Conservation (phyloP, 208 protist genomes). For the Naegleria gruberi region DNA sequence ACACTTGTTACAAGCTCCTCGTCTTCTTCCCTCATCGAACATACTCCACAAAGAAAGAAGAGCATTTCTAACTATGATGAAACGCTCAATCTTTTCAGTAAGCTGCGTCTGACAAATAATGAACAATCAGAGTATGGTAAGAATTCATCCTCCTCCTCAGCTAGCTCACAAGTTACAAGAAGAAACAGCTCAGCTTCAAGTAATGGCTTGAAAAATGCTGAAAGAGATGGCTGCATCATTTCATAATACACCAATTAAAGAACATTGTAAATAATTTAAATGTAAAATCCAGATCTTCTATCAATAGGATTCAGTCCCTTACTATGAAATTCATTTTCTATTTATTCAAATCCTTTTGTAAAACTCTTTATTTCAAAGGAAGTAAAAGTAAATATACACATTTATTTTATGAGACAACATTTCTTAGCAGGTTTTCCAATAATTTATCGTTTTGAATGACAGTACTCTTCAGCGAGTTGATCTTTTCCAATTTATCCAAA, state of each 20-base stretch:
- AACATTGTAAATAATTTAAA: no score
- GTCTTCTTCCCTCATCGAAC: neutral
- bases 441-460: slow-evolving; percentile 26
- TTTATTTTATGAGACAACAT: slow-evolving; percentile 16
- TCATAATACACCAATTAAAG: no score
- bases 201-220: neutral
- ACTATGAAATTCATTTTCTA: no score
- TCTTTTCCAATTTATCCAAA: slow-evolving; percentile 26
- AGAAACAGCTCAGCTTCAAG: neutral
- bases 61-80: neutral
- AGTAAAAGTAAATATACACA: no score
- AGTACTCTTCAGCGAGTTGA: slow-evolving; percentile 12
- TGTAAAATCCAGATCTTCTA: no score
- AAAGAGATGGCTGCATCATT: neutral
- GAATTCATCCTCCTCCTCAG: neutral
- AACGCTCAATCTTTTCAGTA: neutral
- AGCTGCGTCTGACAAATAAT: neutral
- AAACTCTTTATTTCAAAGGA: no score
- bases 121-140: neutral
- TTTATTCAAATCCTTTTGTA: no score
- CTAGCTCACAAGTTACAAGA: neutral
- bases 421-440: slow-evolving; percentile 29
- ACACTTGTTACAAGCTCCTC: neutral
- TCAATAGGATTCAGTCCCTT: no score
- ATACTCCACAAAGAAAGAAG: neutral